Conservation (phyloP, 169 alveolate genomes). For the Plasmodium gallinaceum region DNA sequence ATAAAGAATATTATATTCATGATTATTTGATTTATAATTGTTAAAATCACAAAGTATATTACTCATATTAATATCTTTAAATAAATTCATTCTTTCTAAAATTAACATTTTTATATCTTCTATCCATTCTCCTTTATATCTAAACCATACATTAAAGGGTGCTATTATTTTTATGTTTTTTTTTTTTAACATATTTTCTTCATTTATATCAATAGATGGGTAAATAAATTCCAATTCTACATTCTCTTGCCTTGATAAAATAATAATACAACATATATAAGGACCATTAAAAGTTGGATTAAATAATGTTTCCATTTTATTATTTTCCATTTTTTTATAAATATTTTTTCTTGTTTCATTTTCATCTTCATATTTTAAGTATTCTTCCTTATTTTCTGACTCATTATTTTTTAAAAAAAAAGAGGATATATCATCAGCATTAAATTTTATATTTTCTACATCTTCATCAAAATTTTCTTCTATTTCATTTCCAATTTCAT, state of each 20-base stretch:
- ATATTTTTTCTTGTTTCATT: constrained; percentile 4
- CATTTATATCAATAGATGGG: constrained; percentile 39
- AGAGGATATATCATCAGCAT: constrained; percentile 46
- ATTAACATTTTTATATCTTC: constrained; percentile 58
- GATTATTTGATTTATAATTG: constrained; percentile 9
- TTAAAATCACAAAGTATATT: constrained; percentile 26
- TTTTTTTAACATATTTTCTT: constrained; percentile 20
- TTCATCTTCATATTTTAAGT: not conserved
- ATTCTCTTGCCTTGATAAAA: constrained; percentile 50
- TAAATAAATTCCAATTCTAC: constrained; percentile 55
- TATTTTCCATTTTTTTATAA: not conserved
- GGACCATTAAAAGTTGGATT: constrained; percentile 53
- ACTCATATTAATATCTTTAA: constrained; percentile 32
- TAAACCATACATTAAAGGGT: constrained; percentile 68
- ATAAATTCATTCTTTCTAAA: constrained; percentile 56
- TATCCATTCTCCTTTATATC: constrained; percentile 68
- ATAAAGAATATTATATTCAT: constrained; percentile 64
- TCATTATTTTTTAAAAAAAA: constrained; percentile 51
- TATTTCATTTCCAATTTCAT: constrained; percentile 48
- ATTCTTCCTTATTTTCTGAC: constrained; percentile 11
- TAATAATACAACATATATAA: constrained; percentile 42
- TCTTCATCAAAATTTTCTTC: constrained; percentile 67
- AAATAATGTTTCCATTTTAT: constrained; percentile 33
- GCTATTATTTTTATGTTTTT: constrained; percentile 22
- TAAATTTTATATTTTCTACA: constrained; percentile 65